Evolutionary conservation across 768 basidiomycete species (phyloP).

Genomic region (Psilocybe subaeruginosa): DNA sequence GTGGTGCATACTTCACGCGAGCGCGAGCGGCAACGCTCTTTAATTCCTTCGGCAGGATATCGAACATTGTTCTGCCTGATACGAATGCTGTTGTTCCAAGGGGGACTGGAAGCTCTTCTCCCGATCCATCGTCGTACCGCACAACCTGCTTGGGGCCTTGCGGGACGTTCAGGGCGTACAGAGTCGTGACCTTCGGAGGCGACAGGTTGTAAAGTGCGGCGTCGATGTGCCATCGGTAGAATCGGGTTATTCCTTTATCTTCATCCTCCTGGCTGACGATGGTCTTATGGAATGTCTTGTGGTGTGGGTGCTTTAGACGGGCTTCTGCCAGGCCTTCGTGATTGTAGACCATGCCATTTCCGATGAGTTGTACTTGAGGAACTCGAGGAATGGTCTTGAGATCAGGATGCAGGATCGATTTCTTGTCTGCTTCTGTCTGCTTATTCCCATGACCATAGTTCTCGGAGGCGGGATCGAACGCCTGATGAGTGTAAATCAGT

Average conservation of each 20-base stretch:
- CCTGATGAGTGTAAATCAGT: slow-evolving; percentile 39
- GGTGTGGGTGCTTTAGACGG: slow-evolving; percentile 81
- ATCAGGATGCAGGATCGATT: slow-evolving; percentile 84
- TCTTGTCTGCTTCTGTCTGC: slow-evolving; percentile 69
- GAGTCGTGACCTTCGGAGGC: slow-evolving; percentile 81
- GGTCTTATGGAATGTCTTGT: slow-evolving; percentile 85
- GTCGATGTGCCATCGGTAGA: slow-evolving; percentile 92
- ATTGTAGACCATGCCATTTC: slow-evolving; percentile 77
- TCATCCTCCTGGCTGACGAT: slow-evolving; percentile 74
- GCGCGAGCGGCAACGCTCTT: slow-evolving; percentile 81
- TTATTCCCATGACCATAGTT: slow-evolving; percentile 88
- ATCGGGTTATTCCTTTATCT: slow-evolving; percentile 71
- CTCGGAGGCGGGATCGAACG: slow-evolving; percentile 64
- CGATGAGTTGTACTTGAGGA: slow-evolving; percentile 89
- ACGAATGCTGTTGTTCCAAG: slow-evolving; percentile 86
- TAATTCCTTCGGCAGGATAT: slow-evolving; percentile 64
- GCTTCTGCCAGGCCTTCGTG: slow-evolving; percentile 79
- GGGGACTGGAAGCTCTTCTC: slow-evolving; percentile 78
- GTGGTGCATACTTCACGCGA: slow-evolving; percentile 77
- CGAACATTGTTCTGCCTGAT: slow-evolving; percentile 82
- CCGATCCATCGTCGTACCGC: slow-evolving; percentile 84
- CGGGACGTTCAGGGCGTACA: slow-evolving; percentile 78
- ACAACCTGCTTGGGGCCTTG: slow-evolving; percentile 61
- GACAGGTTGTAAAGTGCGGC: slow-evolving; percentile 77
- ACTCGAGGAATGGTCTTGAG: slow-evolving; percentile 87